These are phyloP conservation scores for Aplosporella prunicola DNA, from an alignment of 2,329 filamentous ascomycete genomes.

Conservation along the genomic window DNA sequence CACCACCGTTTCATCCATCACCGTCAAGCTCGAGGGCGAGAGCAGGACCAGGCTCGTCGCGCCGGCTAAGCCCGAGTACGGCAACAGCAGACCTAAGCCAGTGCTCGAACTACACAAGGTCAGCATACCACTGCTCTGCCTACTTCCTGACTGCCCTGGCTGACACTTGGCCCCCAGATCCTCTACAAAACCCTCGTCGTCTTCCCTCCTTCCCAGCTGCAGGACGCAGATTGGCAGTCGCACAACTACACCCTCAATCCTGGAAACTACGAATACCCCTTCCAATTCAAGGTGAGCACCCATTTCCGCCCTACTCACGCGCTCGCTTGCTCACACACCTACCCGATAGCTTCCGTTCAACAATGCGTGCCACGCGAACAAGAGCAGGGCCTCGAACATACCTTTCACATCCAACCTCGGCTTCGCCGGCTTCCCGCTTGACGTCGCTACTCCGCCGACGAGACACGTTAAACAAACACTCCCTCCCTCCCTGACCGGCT, in stretches of 20 bases:
- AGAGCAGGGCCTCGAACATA: conserved; percentile 31
- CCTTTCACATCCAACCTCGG: conserved; percentile 7
- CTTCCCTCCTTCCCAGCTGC: conserved; percentile 50
- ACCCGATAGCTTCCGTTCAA: conserved; percentile 50
- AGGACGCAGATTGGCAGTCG: conserved; percentile 27
- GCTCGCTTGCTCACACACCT: not conserved
- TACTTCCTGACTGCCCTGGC: not conserved
- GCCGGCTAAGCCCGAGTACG: conserved; percentile 27
- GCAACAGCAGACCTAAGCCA: conserved; percentile 29
- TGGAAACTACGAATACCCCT: conserved; percentile 67
- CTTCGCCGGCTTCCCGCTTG: conserved; percentile 35
- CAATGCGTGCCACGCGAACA: conserved; percentile 52
- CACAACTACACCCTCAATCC: conserved; percentile 52
- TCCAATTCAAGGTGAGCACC: conserved; percentile 58
- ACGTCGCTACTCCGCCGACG: conserved; percentile 37
- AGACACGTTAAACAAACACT: conserved; percentile 76
- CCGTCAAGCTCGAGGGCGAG: conserved; percentile 79
- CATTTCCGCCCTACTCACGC: not conserved
- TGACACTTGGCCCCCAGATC: conserved; percentile 42
- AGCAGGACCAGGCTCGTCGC: conserved; percentile 55
- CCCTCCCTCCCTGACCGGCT: conserved; percentile 80
- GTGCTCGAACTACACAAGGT: conserved; percentile 45
- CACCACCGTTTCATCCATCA: conserved; percentile 44
- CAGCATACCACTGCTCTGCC: conserved; percentile 11
- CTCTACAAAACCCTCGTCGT: conserved; percentile 64